Conservation (phyloP, 257 asterid species). For the Phtheirospermum japonicum region DNA sequence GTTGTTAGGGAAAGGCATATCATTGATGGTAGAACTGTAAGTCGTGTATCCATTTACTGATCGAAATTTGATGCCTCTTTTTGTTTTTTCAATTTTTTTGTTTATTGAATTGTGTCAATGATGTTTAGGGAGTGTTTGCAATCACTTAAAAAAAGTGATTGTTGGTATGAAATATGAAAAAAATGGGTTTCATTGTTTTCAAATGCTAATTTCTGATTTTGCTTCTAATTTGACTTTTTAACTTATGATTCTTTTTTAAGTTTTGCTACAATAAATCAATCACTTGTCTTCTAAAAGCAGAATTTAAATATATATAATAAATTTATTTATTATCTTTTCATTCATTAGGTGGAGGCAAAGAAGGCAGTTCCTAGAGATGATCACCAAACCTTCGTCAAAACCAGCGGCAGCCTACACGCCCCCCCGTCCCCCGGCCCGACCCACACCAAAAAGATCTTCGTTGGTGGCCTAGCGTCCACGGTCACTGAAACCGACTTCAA, state of each 20-base stretch:
- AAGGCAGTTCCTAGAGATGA: constrained; percentile 57
- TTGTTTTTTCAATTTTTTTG: neutral
- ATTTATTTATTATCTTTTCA: neutral
- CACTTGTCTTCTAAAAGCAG: no score
- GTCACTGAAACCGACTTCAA: constrained; percentile 47
- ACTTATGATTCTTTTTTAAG: no score
- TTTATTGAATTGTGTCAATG: neutral
- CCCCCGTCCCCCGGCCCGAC: constrained; percentile 43
- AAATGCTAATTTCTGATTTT: neutral
- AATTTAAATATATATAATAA: no score
- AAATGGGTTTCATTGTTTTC: neutral
- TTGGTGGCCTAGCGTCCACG: constrained; percentile 49
- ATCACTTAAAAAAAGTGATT: neutral
- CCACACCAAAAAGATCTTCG: constrained; percentile 52
- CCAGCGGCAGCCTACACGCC: constrained; percentile 35
- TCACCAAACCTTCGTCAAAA: constrained; percentile 36
- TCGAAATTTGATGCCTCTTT: constrained; percentile 8
- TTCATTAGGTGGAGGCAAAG: constrained; percentile 51
- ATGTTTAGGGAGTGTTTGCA: neutral
- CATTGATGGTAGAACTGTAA: constrained; percentile 56
- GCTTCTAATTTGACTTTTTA: constrained; percentile 14
- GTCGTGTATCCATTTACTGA: constrained; percentile 16
- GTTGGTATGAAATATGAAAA: neutral
- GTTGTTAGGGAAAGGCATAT: constrained; percentile 48
- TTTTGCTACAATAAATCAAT: no score